Evolutionary conservation across 345 rosid genomes (phyloP).

Genomic region (Ailanthus altissimus): DNA sequence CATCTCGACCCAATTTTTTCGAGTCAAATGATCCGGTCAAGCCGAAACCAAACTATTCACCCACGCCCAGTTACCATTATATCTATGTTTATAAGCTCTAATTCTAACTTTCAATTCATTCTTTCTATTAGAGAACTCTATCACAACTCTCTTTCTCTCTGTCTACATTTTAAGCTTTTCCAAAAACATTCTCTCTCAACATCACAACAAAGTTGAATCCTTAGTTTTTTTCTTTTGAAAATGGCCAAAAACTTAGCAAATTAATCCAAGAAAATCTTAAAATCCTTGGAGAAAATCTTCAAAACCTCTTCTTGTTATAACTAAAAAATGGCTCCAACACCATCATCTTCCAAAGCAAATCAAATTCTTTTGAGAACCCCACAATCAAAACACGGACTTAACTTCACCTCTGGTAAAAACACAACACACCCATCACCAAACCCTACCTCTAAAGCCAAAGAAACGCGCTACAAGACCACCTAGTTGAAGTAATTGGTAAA

Average conservation of each 20-base stretch:
- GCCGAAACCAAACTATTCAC: too few species aligned
- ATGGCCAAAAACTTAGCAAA: not conserved
- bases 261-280: not conserved
- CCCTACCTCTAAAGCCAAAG: conserved; percentile 45
- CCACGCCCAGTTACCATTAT: too few species aligned
- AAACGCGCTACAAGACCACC: conserved; percentile 66
- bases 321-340: conserved; percentile 75
- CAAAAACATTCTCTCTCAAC: not conserved
- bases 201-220: not conserved
- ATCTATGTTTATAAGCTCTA: too few species aligned
- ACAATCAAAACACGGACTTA: conserved; percentile 67
- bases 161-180: not conserved
- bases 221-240: not conserved
- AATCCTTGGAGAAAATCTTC: not conserved
- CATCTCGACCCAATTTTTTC: too few species aligned
- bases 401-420: conserved; percentile 46
- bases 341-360: conserved; percentile 49
- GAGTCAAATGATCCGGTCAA: too few species aligned
- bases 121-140: conserved; percentile 23
- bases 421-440: conserved; percentile 47
- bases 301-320: conserved; percentile 8
- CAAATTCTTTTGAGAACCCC: conserved; percentile 63
- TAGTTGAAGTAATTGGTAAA: conserved; percentile 82
- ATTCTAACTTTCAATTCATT: not conserved
- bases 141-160: conserved; percentile 9